Percentiles rank a stretch among this genome's conserved stretches.
Evolutionary conservation across 1,284 basidiomycete genomes (phyloP).

Genomic region (Butyriboletus pseudospeciosus): DNA sequence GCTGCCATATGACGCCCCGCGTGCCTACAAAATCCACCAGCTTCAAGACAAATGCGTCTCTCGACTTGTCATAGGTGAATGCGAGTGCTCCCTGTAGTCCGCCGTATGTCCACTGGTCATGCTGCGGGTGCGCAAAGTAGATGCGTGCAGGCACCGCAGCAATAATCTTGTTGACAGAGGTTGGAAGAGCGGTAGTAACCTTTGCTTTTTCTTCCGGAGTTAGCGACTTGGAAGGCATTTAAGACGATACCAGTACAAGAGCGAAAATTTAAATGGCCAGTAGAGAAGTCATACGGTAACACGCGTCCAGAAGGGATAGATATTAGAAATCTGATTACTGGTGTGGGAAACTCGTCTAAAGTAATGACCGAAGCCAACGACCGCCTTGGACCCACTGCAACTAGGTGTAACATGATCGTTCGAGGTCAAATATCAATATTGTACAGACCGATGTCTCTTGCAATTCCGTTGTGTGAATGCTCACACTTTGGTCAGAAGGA

Average conservation of each 20-base stretch:
- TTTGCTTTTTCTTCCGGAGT: conserved; percentile 71
- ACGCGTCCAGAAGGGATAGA: background rate
- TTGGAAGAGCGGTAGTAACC: conserved; percentile 63
- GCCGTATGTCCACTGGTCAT: conserved; percentile 75
- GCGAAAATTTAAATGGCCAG: background rate
- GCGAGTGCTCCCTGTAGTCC: conserved; percentile 83
- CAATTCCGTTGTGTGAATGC: background rate
- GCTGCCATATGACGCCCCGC: conserved; percentile 88
- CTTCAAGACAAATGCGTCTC: conserved; percentile 61
- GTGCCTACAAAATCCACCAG: conserved; percentile 82
- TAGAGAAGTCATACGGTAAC: background rate
- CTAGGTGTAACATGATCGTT: no score
- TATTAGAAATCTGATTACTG: conserved; percentile 1
- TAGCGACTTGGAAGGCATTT: conserved; percentile 70
- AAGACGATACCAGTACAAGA: background rate
- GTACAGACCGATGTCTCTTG: no score
- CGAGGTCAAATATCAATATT: no score
- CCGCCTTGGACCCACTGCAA: no score
- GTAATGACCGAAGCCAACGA: no score
- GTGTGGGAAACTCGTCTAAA: conserved; percentile 4
- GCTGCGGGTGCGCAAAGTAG: conserved; percentile 80
- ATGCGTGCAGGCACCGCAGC: conserved; percentile 77
- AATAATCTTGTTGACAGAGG: conserved; percentile 64
- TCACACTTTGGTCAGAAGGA: background rate
- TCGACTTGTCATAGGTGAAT: conserved; percentile 61